Evolutionary conservation across 2,329 filamentous ascomycete genomes (phyloP).

Genomic region (Ascochyta koolunga): DNA sequence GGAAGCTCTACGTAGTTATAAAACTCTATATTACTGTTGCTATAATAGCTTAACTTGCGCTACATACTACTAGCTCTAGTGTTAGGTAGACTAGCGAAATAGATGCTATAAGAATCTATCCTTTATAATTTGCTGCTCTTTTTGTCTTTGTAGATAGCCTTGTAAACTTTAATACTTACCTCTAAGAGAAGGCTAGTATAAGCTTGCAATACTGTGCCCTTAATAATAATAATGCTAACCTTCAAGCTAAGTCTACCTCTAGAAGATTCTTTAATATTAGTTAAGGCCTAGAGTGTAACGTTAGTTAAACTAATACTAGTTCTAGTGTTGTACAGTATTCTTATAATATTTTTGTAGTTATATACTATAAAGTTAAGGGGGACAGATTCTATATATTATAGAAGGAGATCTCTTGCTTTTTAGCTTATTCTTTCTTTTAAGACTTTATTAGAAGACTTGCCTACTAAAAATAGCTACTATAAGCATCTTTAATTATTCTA

Average conservation of each 20-base stretch:
- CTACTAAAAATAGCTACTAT: constrained; percentile 1
- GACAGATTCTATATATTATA: constrained; percentile 12
- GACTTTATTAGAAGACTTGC: constrained; percentile 3
- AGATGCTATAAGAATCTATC: background rate
- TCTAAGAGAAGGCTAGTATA: background rate
- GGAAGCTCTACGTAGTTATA: background rate
- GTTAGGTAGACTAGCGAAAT: background rate
- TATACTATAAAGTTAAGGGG: constrained; percentile 12
- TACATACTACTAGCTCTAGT: background rate
- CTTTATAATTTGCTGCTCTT: background rate
- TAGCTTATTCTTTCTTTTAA: constrained; percentile 14
- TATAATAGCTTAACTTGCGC: background rate
- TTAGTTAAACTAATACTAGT: constrained; percentile 4
- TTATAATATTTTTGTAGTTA: constrained; percentile 17
- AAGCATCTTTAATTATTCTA: constrained; percentile 6
- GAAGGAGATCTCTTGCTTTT: constrained; percentile 17
- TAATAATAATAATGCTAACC: background rate
- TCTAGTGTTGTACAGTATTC: constrained; percentile 6
- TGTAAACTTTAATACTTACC: background rate
- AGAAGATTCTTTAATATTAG: constrained; percentile 1
- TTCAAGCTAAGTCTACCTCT: background rate
- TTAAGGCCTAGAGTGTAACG: constrained; percentile 7
- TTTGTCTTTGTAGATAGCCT: background rate
- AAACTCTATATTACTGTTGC: background rate
- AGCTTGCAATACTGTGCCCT: background rate